Percentiles rank a stretch among this genome's conserved stretches.
Conservation (phyloP, 129 eudicot species). For the Kitagawia praeruptora region DNA sequence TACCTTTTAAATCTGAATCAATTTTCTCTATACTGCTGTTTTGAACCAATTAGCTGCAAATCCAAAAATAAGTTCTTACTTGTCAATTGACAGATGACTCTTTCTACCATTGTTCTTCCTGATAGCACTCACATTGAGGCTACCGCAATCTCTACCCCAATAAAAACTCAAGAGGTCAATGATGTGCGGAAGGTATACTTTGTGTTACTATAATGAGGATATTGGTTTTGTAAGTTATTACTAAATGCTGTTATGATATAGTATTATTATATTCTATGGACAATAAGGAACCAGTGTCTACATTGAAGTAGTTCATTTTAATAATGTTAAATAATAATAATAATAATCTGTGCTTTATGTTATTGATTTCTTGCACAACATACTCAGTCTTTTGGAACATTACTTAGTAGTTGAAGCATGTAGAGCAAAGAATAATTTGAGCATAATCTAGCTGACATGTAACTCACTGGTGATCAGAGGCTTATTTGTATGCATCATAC, state of each 20-base stretch:
- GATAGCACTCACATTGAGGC: constrained; percentile 18
- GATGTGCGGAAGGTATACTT: constrained; percentile 41
- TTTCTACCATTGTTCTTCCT: constrained; percentile 25
- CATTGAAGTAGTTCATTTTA: neutral
- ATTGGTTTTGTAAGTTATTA: neutral
- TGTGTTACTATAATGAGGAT: neutral
- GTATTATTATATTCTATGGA: neutral
- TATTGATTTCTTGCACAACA: neutral
- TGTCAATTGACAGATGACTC: constrained; percentile 41
- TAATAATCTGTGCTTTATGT: neutral
- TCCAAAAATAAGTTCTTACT: neutral
- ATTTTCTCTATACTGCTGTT: neutral
- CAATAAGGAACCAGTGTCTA: neutral
- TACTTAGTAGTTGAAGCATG: neutral
- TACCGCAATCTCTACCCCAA: constrained; percentile 32
- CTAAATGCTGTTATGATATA: neutral
- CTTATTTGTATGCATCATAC: neutral
- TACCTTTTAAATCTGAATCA: neutral
- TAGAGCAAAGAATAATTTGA: neutral
- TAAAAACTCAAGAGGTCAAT: constrained; percentile 24
- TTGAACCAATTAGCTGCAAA: neutral
- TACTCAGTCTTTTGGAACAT: neutral
- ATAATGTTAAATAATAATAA: neutral
- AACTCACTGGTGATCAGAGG: neutral
- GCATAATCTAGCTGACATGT: neutral